A percentile compares a stretch with the other conserved stretches of the same genome.
phyloP scores from a whole-genome alignment of 208 protist species.

The Leishmania tarentolae region DNA sequence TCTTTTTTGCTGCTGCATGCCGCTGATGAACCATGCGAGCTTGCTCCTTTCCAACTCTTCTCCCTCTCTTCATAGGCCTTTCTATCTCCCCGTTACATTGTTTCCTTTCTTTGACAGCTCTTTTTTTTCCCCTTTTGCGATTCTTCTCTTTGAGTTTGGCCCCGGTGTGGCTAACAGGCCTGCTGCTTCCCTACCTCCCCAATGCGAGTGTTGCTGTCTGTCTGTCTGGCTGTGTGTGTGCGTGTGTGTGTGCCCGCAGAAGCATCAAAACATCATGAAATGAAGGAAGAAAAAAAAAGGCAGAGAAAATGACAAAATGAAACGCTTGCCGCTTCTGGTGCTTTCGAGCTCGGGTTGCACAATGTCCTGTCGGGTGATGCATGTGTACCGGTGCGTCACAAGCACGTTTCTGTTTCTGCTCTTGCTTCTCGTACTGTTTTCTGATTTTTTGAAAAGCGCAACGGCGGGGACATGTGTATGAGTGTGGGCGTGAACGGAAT shows the following conservation, averaged over 20 bases:
- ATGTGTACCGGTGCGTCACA: background rate
- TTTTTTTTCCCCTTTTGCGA: background rate
- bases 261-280: too few species aligned
- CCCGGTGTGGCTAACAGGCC: background rate
- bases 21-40: background rate
- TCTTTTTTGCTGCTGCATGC: background rate
- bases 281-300: too few species aligned
- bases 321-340: too few species aligned
- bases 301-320: too few species aligned
- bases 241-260: background rate
- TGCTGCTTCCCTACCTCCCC: background rate
- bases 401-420: conserved; percentile 1
- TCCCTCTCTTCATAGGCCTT: background rate
- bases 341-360: too few species aligned
- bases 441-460: background rate
- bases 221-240: background rate
- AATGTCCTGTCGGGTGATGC: background rate
- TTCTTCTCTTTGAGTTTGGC: background rate
- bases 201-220: background rate
- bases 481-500: background rate
- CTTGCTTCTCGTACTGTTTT: background rate
- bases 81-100: background rate
- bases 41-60: background rate
- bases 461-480: background rate
- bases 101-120: background rate